Base-by-base conservation (phyloP, 257 asterid species). In the Leptodermis oblonga region DNA sequence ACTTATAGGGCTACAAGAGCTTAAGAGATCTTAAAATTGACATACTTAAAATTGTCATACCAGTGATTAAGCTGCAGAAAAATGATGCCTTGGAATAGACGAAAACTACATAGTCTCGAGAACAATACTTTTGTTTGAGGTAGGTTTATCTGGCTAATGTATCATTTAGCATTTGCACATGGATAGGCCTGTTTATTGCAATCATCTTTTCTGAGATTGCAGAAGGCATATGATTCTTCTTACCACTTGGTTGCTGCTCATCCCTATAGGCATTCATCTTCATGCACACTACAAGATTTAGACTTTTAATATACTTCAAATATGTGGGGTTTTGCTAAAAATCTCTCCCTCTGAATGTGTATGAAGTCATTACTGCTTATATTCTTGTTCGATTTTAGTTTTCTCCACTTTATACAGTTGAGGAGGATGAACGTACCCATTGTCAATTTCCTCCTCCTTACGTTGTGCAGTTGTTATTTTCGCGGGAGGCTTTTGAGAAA, bases 401-500 rank as follows among this genome's bases (percentile, higher is more conserved):
- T 28, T 33, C 31, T 45, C 39, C 56, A 45, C 34, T 14, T 67
- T 73, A 31, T 54, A 39, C 87, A 86, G 96, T 46, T 82, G 82
- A 52, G 30, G 28, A 51, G 5, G 23, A 4, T 49, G 26, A 51
- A 51, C n/a, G n/a, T n/a, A n/a, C 56, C n/a, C 56, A 51, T 22
- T 22, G 4, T 58, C 11, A 2, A 14, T 58, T 3, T 31, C 28
- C 37, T 58, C 41, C 64, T 20, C 42, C 10, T 30, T 58, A 15
- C 0, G n/a, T n/a, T n/a, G n/a, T n/a, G 41, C 88, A 88, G 97
- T 53, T 82, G 82, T 77, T 91, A 70, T 88, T 72, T 37, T 74
- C 86, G 28, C 77, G 78, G 67, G 96, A 88, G 71, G 77, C 85
- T 41, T 90, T 90, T 80, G 58, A 85, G 86, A 90, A 88, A 68